Evolutionary conservation across 1,139 yeast species (phyloP), one percentile per base, ranked within the genome.

Genomic region (Lodderomyces metapsilosis): DNA sequence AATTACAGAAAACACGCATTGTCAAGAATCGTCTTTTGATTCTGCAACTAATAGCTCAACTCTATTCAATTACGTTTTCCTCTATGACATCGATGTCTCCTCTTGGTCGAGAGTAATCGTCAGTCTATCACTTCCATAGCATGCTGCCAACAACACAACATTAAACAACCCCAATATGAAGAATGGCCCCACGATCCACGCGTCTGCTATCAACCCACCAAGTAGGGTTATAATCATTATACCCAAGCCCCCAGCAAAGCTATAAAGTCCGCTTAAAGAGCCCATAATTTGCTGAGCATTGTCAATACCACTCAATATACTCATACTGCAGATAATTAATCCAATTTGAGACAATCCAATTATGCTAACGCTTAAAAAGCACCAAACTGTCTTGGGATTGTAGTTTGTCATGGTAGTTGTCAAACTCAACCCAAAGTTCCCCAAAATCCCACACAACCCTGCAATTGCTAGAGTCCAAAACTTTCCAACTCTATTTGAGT

Each of bases 221-320:
- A 81, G 38, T 50, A 77, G 76, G 32, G 82, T 74, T 18, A 83
- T 64, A 1, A 80, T 43, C 43, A 84, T 60, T 20, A 84, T 82
- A 1, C 92, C 92, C n/a, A 80, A 41, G 1, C 88, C 88, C 7
- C 89, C 89, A 51, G 75, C 66, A 42, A 84, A 71, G 13, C 84
- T 76, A 55, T 80, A 82, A 6, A 82, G 76, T 2, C 92, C 92
- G 43, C 84, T 76, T 34, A 84, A 72, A 5, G 87, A 74, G 5
- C 92, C 92, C 42, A 80, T 76, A 43, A 66, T 46, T 25, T 46
- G 44, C 11, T 55, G 53, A 6, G 53, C 56, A 21, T 58, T 52
- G 12, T 57, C 52, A 54, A 53, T 60, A 5, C 61, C 55, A 40
- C 72, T 63, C 21, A 71, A 53, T 15, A 69, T 54, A 51, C 75